These are phyloP conservation scores for Paraconiothyrium brasiliense DNA, from an alignment of 2,329 filamentous ascomycete species.

Conservation along the genomic window DNA sequence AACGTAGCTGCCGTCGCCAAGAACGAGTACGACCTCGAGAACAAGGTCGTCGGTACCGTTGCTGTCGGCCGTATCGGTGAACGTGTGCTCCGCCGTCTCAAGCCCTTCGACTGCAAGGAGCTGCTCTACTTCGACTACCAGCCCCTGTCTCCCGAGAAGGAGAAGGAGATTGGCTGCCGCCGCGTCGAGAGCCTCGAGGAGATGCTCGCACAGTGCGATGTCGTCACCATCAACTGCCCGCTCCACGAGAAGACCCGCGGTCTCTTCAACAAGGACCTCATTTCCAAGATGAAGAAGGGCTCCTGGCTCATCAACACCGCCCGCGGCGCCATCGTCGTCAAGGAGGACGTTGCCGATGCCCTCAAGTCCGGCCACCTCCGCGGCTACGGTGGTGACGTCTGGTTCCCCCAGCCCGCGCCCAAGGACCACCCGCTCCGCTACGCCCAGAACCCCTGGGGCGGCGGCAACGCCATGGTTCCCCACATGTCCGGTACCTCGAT, in stretches of 20 bases:
- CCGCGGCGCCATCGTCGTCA: conserved; percentile 98
- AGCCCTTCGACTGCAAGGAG: conserved; percentile 99
- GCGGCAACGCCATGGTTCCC: conserved; percentile 97
- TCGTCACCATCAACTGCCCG: conserved; percentile 99
- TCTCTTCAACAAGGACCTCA: conserved; percentile 98
- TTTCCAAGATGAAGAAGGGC: conserved; percentile 98
- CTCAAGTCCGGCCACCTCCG: conserved; percentile 91
- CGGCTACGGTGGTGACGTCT: conserved; percentile 88
- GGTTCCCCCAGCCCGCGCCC: conserved; percentile 97
- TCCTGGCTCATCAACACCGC: conserved; percentile 99
- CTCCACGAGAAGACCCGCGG: conserved; percentile 97
- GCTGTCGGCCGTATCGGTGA: conserved; percentile 97
- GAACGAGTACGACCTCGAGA: conserved; percentile 97
- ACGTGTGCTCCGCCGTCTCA: conserved; percentile 94
- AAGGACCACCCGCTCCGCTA: conserved; percentile 91
- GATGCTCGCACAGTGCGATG: conserved; percentile 91
- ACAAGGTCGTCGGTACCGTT: conserved; percentile 97
- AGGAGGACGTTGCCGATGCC: conserved; percentile 96
- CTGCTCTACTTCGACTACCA: conserved; percentile 99
- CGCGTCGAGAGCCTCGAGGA: conserved; percentile 91
- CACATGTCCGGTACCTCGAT: conserved; percentile 99
- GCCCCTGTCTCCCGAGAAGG: conserved; percentile 82
- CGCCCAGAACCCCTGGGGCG: conserved; percentile 93
- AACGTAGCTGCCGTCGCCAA: conserved; percentile 95
- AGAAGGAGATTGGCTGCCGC: conserved; percentile 95